Evolutionary conservation across 78 protist genomes (phyloP), one percentile per base, ranked within the genome.

Genomic region (Polysphondylium violaceum): DNA sequence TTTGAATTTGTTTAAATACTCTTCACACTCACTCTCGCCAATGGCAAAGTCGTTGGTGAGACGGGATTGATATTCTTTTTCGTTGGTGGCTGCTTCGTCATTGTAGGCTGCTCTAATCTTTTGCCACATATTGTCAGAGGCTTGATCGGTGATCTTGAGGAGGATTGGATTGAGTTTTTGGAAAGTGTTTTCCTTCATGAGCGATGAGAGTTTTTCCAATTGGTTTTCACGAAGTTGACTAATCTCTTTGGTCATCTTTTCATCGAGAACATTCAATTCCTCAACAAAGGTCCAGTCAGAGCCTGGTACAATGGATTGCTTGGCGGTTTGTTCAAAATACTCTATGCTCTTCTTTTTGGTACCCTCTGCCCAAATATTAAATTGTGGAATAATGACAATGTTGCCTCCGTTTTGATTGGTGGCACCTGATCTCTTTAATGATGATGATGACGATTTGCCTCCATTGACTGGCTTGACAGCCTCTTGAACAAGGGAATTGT

Each of bases 111-210:
- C 7, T 55, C 72, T 76, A 60, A 88, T 88, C 19, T 55, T 74
- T 12, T 19, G 16, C 94, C 94, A 88, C 94, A 88, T 88, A 43
- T 88, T 73, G 6, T 78, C 76, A 31, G 31, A 47, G 6, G 87
- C 89, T 23, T 58, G 86, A 16, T 88, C 94, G 0, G 87, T 74
- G 38, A 88, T 47, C 53, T 88, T 88, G 2, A 51, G 40, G 16
- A 88, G 38, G 23, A 23, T 23, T 35, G 86, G 83, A 29, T 9
- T 65, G 36, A 88, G 21, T 51, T 74, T 68, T 88, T 61, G 83
- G 72, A 78, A 65, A 0, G 71, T 35, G 7, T 43, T 63, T 27
- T 73, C 74, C 31, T 33, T 69, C 87, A 78, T 78, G 4, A 31
- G 27, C 36, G 60, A 76, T 1, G 91, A 50, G 47, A 88, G 33